Conservation (phyloP, 2,329 filamentous ascomycete genomes). For the Alternaria alternata region DNA sequence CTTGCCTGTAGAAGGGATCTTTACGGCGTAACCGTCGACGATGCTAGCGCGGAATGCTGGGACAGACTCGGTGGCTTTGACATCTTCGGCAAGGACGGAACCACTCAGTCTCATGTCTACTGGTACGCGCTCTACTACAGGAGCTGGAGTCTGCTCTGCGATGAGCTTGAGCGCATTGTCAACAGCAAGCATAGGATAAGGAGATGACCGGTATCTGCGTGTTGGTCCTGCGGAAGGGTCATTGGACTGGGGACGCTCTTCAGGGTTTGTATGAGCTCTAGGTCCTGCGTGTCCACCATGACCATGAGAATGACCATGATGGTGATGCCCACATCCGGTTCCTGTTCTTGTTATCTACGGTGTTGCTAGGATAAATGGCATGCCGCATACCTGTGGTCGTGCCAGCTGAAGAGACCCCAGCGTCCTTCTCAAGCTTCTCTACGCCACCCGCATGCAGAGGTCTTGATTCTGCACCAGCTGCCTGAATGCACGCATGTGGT, state of each 20-base stretch:
- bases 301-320: constrained; percentile 64
- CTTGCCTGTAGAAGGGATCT: constrained; percentile 51
- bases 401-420: constrained; percentile 59
- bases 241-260: constrained; percentile 65
- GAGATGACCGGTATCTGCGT: constrained; percentile 81
- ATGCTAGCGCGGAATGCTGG: constrained; percentile 96
- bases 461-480: constrained; percentile 82
- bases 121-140: constrained; percentile 63
- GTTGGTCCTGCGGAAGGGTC: constrained; percentile 68
- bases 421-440: constrained; percentile 83
- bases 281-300: constrained; percentile 51
- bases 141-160: constrained; percentile 72
- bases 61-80: constrained; percentile 81
- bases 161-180: constrained; percentile 80
- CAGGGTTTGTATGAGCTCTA: constrained; percentile 75
- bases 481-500: constrained; percentile 93
- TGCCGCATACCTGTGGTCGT: constrained; percentile 23
- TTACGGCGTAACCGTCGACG: constrained; percentile 87
- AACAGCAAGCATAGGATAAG: constrained; percentile 91
- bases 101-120: constrained; percentile 75
- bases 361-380: not conserved
- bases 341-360: constrained; percentile 15
- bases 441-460: constrained; percentile 80
- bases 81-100: constrained; percentile 81
- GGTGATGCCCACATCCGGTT: constrained; percentile 47